These are phyloP conservation scores for Trichoderma lentiforme DNA, from an alignment of 2,329 filamentous ascomycete genomes.

Conservation along the genomic window DNA sequence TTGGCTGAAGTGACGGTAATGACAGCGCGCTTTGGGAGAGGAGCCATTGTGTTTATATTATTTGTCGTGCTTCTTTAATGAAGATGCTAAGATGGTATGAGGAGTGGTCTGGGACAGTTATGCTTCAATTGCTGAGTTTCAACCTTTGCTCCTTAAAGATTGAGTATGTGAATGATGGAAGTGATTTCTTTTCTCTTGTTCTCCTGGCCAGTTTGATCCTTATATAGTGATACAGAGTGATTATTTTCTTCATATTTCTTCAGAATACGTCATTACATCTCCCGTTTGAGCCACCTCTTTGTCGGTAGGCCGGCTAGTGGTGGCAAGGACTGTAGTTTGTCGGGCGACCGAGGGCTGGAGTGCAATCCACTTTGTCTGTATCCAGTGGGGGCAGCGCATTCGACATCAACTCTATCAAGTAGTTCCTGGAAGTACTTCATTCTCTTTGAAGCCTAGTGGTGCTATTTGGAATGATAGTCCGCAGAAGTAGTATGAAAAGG, in stretches of 20 bases:
- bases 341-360: background rate
- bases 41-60: background rate
- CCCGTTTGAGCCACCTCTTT: background rate
- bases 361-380: background rate
- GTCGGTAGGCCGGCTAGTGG: background rate
- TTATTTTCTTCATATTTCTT: background rate
- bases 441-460: background rate
- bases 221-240: background rate
- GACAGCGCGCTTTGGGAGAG: background rate
- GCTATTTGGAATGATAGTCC: background rate
- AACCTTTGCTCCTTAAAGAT: background rate
- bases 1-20: background rate
- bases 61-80: too few relatives aligned
- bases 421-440: background rate
- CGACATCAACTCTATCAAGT: background rate
- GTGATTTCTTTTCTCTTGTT: background rate
- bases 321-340: background rate
- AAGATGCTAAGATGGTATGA: accelerated
- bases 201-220: background rate
- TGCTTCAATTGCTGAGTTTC: background rate
- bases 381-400: background rate
- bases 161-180: background rate
- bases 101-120: too few relatives aligned
- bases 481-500: background rate
- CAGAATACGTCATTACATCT: background rate